These are phyloP conservation scores for Tilletia caries DNA, from an alignment of 1,284 basidiomycete genomes.

Conservation along the genomic window DNA sequence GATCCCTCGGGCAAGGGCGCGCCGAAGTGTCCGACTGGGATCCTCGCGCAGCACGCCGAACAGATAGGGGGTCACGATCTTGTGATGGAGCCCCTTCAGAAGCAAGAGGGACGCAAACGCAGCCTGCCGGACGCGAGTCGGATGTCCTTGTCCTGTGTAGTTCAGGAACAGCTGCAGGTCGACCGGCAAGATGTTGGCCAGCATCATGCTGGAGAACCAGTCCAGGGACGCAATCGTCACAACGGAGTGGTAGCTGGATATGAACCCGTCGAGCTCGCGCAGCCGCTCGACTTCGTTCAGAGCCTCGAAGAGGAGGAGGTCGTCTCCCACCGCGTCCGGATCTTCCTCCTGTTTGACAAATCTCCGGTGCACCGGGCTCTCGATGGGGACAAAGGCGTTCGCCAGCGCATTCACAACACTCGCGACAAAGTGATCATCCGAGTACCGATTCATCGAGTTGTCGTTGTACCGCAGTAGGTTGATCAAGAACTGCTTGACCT, in stretches of 20 bases:
- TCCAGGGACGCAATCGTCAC: constrained; percentile 70
- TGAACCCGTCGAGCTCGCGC: constrained; percentile 87
- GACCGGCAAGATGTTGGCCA: constrained; percentile 66
- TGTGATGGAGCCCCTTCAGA: constrained; percentile 64
- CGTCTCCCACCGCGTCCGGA: constrained; percentile 36
- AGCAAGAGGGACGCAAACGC: constrained; percentile 92
- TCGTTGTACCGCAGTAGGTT: constrained; percentile 90
- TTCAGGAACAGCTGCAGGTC: constrained; percentile 79
- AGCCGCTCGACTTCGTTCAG: constrained; percentile 70
- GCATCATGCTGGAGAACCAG: constrained; percentile 36
- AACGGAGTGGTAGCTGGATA: constrained; percentile 90
- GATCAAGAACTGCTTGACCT: constrained; percentile 85
- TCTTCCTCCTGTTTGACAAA: constrained; percentile 34
- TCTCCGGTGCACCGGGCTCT: constrained; percentile 27
- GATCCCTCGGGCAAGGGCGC: constrained; percentile 79
- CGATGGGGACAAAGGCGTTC: constrained; percentile 64
- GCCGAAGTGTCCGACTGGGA: constrained; percentile 73
- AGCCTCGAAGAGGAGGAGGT: constrained; percentile 32
- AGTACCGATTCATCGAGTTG: constrained; percentile 87
- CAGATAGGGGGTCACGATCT: constrained; percentile 76
- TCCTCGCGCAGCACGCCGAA: constrained; percentile 85
- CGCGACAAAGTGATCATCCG: constrained; percentile 87
- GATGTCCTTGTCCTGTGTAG: constrained; percentile 71
- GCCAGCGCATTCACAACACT: constrained; percentile 79
- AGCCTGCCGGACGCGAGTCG: constrained; percentile 56